A percentile compares a stretch with the other conserved stretches of the same genome.
These are phyloP conservation scores for Pseudogymnoascus sp. DNA, from an alignment of 2,329 filamentous ascomycete genomes.

Conservation along the genomic window DNA sequence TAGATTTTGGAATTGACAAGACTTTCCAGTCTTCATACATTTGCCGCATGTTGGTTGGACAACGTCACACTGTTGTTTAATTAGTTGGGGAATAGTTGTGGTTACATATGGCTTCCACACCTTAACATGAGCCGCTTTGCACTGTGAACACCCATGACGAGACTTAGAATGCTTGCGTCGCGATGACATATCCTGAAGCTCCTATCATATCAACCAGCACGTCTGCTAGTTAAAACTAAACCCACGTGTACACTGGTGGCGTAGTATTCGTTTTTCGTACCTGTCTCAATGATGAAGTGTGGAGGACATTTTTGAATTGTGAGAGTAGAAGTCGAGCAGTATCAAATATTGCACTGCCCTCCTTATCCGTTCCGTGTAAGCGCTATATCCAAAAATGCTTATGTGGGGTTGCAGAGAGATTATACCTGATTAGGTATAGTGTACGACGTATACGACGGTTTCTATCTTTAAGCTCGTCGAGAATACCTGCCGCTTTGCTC, in stretches of 20 bases:
- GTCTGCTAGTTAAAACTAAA: not conserved
- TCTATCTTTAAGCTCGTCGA: not conserved
- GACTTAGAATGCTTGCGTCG: constrained; percentile 15
- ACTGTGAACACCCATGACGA: constrained; percentile 15
- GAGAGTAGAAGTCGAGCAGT: not conserved
- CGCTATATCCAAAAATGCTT: not conserved
- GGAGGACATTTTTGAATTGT: not conserved
- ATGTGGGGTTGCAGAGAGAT: not conserved
- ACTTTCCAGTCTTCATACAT: constrained; percentile 8
- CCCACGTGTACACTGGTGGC: not conserved
- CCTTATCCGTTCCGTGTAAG: not conserved
- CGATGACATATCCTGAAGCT: constrained; percentile 8
- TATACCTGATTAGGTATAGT: not conserved
- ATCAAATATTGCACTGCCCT: not conserved
- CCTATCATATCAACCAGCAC: not conserved
- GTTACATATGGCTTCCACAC: not conserved
- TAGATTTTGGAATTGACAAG: constrained; percentile 9
- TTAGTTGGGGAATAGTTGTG: not conserved
- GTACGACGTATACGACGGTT: not conserved
- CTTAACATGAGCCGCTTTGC: constrained; percentile 16
- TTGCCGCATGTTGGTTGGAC: constrained; percentile 8
- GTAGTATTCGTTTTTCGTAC: not conserved
- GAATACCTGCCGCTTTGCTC: not conserved
- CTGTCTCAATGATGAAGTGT: not conserved
- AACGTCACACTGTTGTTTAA: constrained; percentile 10